phyloP scores from a whole-genome alignment of 306 rosid species.

The Lathyrus aphaca region DNA sequence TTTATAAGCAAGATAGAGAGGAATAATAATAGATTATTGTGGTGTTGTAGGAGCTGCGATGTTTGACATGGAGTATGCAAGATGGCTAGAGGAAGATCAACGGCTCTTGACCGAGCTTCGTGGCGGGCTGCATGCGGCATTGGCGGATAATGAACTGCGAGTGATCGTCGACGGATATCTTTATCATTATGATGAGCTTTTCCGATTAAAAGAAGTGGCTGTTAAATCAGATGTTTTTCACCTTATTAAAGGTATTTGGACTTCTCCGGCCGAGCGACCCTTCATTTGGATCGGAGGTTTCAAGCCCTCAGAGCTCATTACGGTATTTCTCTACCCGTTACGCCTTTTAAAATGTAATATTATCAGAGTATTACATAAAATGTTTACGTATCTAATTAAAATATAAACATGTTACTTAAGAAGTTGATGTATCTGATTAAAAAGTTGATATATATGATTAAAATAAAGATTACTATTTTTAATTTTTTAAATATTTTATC shows the following conservation, averaged over 20 bases:
- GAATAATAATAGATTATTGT: not conserved
- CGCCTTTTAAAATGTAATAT: no score
- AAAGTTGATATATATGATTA: no score
- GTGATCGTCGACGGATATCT: constrained; percentile 67
- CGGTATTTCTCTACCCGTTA: constrained; percentile 43
- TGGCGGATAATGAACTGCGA: constrained; percentile 68
- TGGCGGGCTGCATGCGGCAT: constrained; percentile 57
- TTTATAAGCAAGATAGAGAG: no score
- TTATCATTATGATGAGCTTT: constrained; percentile 76
- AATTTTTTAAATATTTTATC: no score
- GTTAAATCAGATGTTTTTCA: constrained; percentile 93
- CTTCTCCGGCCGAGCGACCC: constrained; percentile 85
- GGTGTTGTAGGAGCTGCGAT: constrained; percentile 73
- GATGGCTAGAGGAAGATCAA: constrained; percentile 92
- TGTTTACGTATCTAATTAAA: no score
- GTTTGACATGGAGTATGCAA: constrained; percentile 90
- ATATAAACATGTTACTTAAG: no score
- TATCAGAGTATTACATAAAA: no score
- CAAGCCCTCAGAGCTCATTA: constrained; percentile 82
- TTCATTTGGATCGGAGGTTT: constrained; percentile 98
- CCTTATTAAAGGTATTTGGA: constrained; percentile 83
- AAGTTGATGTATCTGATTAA: no score
- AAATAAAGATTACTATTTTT: no score
- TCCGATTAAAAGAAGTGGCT: constrained; percentile 66
- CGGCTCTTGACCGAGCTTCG: constrained; percentile 75